phyloP scores from a whole-genome alignment of 495 filamentous ascomycete genomes.

The Platismatia glauca region DNA sequence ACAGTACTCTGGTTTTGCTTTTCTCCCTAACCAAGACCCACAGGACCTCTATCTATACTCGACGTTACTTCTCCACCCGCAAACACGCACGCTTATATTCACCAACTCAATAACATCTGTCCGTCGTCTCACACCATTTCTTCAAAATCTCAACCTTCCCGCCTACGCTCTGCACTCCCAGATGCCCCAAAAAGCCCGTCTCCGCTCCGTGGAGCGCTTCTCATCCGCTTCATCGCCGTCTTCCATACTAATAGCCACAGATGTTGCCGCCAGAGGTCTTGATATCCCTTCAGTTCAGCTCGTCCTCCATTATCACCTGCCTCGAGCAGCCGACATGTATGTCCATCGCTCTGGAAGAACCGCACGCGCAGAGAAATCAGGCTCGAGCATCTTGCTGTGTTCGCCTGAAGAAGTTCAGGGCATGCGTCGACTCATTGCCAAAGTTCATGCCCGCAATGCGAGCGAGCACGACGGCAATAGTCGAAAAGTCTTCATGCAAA shows the following conservation, averaged over 20 bases:
- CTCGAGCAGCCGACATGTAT: conserved; percentile 83
- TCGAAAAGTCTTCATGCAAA: conserved; percentile 57
- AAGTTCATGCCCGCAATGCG: conserved; percentile 57
- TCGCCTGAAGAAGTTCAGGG: conserved; percentile 83
- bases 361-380: conserved; percentile 67
- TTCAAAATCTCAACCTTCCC: conserved; percentile 72
- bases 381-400: conserved; percentile 79
- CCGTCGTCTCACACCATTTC: conserved; percentile 73
- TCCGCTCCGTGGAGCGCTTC: conserved; percentile 87
- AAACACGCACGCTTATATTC: conserved; percentile 74
- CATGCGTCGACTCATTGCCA: conserved; percentile 72
- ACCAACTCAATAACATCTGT: conserved; percentile 93
- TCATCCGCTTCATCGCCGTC: conserved; percentile 50
- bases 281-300: conserved; percentile 85
- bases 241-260: conserved; percentile 82
- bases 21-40: conserved; percentile 12
- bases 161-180: conserved; percentile 77
- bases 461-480: conserved; percentile 28
- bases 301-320: conserved; percentile 91
- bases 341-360: conserved; percentile 94
- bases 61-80: conserved; percentile 72
- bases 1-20: not conserved
- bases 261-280: conserved; percentile 92
- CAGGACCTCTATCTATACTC: conserved; percentile 90
- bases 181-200: conserved; percentile 94